phyloP scores from a whole-genome alignment of 345 rosid species.

The Stellera chamaejasme region DNA sequence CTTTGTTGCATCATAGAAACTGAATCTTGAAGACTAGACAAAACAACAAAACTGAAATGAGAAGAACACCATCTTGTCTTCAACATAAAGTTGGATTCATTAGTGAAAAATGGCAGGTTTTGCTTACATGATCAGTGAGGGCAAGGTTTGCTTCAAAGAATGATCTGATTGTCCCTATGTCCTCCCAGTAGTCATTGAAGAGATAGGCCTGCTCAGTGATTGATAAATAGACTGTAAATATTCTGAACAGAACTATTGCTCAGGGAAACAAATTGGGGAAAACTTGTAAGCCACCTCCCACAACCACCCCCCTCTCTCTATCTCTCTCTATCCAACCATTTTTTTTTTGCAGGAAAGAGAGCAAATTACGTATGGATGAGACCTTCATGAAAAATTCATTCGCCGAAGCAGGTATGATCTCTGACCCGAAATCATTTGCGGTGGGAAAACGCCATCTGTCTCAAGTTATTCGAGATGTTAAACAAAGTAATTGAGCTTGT shows the following conservation, averaged over 20 bases:
- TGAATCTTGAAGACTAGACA: conserved; percentile 75
- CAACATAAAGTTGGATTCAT: neutral
- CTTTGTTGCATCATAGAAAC: conserved; percentile 89
- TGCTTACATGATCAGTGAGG: conserved; percentile 80
- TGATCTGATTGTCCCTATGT: conserved; percentile 93
- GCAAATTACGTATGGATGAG: neutral
- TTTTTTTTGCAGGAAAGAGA: neutral
- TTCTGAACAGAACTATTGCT: neutral
- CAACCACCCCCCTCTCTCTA: neutral
- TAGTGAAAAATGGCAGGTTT: neutral
- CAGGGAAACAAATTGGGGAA: neutral
- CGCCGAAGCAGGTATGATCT: conserved; percentile 92
- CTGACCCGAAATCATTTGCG: conserved; percentile 96
- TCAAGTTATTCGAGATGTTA: neutral
- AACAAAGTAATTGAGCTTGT: neutral
- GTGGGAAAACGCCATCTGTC: conserved; percentile 97
- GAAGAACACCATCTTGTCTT: neutral
- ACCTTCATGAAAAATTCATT: conserved; percentile 67
- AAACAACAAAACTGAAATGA: conserved; percentile 15
- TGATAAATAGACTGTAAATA: conserved; percentile 2
- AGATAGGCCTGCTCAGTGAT: conserved; percentile 66
- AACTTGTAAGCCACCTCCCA: too few relatives aligned
- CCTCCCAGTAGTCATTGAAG: conserved; percentile 97
- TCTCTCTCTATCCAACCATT: neutral
- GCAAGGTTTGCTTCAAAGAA: conserved; percentile 95